These are phyloP conservation scores for Musa beccarii DNA, from an alignment of 176 grass and related monocot genomes.

Conservation along the genomic window DNA sequence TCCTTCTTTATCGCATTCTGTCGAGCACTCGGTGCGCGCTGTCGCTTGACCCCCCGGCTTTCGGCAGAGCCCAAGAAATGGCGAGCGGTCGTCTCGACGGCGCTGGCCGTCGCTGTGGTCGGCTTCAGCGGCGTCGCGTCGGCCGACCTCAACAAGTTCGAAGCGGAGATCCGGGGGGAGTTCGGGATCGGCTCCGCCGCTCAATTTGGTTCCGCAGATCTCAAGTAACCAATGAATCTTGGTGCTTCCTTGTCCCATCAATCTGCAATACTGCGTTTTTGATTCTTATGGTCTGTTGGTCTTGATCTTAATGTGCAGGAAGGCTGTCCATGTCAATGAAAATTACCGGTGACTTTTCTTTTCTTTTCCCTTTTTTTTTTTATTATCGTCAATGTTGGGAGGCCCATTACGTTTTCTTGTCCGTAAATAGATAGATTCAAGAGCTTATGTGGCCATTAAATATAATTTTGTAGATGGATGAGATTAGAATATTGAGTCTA, in stretches of 20 bases:
- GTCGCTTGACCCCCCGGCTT: not conserved
- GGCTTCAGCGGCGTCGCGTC: conserved; percentile 29
- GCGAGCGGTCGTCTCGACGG: conserved; percentile 51
- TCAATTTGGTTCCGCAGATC: conserved; percentile 88
- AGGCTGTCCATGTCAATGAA: conserved; percentile 71
- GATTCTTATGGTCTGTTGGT: conserved; percentile 10
- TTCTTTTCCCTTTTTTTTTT: not conserved
- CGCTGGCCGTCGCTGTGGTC: conserved; percentile 51
- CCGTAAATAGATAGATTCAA: not conserved
- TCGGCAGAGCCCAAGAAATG: conserved; percentile 38
- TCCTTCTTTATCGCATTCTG: conserved; percentile 21
- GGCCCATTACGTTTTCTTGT: not conserved
- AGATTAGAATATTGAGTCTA: too few relatives aligned
- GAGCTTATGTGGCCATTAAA: not conserved
- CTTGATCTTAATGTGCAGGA: conserved; percentile 29
- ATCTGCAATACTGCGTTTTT: conserved; percentile 14
- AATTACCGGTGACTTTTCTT: conserved; percentile 68
- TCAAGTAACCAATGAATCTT: conserved; percentile 35
- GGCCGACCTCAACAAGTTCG: conserved; percentile 83
- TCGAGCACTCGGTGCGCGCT: conserved; percentile 12
- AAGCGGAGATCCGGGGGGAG: conserved; percentile 73
- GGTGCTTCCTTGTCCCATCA: not conserved
- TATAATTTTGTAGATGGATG: too few relatives aligned
- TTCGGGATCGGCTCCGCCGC: conserved; percentile 90
- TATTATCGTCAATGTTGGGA: not conserved